A percentile compares a stretch with the other conserved stretches of the same genome.
Evolutionary conservation across 2,329 filamentous ascomycete species (phyloP).

Genomic region (Calonectria hawksworthii): DNA sequence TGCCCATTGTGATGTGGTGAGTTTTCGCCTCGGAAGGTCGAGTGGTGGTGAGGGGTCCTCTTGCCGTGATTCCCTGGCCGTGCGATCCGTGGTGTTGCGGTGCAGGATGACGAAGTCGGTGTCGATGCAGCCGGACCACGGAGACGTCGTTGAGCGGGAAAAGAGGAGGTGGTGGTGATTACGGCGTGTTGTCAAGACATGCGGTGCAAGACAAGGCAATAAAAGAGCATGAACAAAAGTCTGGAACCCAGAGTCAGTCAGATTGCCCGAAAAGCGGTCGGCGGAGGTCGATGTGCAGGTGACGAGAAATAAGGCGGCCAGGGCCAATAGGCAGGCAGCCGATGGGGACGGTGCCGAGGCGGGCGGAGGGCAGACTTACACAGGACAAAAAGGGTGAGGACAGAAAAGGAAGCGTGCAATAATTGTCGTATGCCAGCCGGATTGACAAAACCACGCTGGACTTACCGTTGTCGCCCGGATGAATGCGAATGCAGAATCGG

Average conservation of each 20-base stretch:
- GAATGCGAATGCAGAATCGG: conserved; percentile 21
- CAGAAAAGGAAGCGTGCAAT: neutral
- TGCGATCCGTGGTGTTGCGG: conserved; percentile 35
- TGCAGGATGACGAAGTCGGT: conserved; percentile 8
- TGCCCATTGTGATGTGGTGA: conserved; percentile 63
- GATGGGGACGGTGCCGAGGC: conserved; percentile 2
- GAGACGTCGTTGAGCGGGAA: conserved; percentile 29
- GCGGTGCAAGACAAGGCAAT: conserved; percentile 40
- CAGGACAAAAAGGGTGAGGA: conserved; percentile 21
- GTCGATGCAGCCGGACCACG: conserved; percentile 34
- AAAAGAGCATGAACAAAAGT: conserved; percentile 38
- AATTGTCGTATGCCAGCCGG: conserved; percentile 23
- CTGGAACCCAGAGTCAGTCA: conserved; percentile 37
- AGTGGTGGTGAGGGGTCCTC: conserved; percentile 36
- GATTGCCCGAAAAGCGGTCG: conserved; percentile 26
- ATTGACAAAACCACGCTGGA: conserved; percentile 26
- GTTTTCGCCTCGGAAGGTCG: conserved; percentile 28
- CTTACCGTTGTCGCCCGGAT: conserved; percentile 26
- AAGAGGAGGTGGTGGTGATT: conserved; percentile 36
- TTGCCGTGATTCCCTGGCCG: conserved; percentile 31
- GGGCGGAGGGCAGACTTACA: conserved; percentile 22
- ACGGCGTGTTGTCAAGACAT: conserved; percentile 48
- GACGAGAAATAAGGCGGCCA: conserved; percentile 11
- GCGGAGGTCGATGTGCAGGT: conserved; percentile 29
- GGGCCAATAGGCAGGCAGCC: conserved; percentile 38